These are phyloP conservation scores for Fusarium annulatum DNA, from an alignment of 2,329 filamentous ascomycete species.

Conservation along the genomic window DNA sequence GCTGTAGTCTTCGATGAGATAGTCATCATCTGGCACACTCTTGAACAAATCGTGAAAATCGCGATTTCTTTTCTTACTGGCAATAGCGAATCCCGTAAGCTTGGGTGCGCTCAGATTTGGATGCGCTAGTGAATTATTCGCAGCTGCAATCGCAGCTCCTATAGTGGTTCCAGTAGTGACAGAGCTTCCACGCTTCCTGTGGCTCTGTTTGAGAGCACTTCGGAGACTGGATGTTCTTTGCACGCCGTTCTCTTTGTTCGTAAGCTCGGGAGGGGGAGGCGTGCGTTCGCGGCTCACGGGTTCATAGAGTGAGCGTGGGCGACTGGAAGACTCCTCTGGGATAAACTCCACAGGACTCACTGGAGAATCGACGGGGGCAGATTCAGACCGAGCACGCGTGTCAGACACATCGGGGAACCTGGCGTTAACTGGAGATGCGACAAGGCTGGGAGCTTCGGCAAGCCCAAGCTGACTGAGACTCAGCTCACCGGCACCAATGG, in stretches of 20 bases:
- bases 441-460: conserved; percentile 64
- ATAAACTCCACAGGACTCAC: conserved; percentile 42
- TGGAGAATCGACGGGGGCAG: conserved; percentile 63
- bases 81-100: conserved; percentile 93
- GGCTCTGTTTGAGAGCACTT: conserved; percentile 65
- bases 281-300: conserved; percentile 66
- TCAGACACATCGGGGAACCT: conserved; percentile 64
- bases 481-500: conserved; percentile 87
- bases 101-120: conserved; percentile 74
- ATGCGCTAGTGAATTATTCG: conserved; percentile 75
- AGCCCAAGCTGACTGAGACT: conserved; percentile 92
- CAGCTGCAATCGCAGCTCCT: conserved; percentile 77
- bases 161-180: conserved; percentile 74
- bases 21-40: conserved; percentile 97
- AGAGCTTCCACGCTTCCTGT: conserved; percentile 86
- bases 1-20: conserved; percentile 98
- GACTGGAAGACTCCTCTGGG: conserved; percentile 51
- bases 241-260: conserved; percentile 67
- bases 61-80: conserved; percentile 93
- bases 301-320: conserved; percentile 65
- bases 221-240: conserved; percentile 75
- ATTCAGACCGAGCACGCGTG: conserved; percentile 64
- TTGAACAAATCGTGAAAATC: conserved; percentile 95
- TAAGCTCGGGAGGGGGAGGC: conserved; percentile 70
- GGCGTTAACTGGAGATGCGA: conserved; percentile 67